A percentile compares a stretch with the other conserved stretches of the same genome.
Conservation (phyloP, 2,329 filamentous ascomycete genomes). For the Ophiostoma ips region DNA sequence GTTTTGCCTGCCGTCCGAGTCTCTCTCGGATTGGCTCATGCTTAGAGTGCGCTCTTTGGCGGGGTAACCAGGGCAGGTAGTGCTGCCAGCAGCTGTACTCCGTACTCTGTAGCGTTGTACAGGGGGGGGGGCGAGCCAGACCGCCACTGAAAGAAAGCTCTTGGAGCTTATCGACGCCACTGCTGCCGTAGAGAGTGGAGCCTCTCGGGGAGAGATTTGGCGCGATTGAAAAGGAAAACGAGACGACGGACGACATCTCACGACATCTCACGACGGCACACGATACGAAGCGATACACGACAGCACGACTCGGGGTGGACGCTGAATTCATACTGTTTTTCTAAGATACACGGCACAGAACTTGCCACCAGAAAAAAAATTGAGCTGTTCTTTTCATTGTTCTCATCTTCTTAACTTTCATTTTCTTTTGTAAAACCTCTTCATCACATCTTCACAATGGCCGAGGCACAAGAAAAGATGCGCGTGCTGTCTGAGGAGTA, state of each 20-base stretch:
- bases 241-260: background rate
- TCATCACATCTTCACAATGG: background rate
- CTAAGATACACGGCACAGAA: too few species aligned
- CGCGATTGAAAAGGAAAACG: background rate
- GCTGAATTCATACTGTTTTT: too few species aligned
- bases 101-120: background rate
- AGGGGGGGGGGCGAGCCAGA: too few species aligned
- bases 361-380: too few species aligned
- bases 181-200: background rate
- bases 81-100: background rate
- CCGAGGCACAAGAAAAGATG: constrained; percentile 50
- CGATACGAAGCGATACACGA: background rate
- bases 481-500: constrained; percentile 80
- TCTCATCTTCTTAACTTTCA: background rate
- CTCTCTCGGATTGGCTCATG: background rate
- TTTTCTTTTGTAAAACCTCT: background rate
- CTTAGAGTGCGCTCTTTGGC: background rate
- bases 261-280: background rate
- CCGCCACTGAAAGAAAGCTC: background rate
- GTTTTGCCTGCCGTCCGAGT: background rate
- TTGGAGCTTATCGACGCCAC: background rate
- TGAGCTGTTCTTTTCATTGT: background rate
- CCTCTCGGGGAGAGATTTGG: background rate
- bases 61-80: constrained; percentile 8
- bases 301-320: too few species aligned